A percentile compares a stretch with the other conserved stretches of the same genome.
These are phyloP conservation scores for Calocera cornea DNA, from an alignment of 768 basidiomycete genomes.

Conservation along the genomic window DNA sequence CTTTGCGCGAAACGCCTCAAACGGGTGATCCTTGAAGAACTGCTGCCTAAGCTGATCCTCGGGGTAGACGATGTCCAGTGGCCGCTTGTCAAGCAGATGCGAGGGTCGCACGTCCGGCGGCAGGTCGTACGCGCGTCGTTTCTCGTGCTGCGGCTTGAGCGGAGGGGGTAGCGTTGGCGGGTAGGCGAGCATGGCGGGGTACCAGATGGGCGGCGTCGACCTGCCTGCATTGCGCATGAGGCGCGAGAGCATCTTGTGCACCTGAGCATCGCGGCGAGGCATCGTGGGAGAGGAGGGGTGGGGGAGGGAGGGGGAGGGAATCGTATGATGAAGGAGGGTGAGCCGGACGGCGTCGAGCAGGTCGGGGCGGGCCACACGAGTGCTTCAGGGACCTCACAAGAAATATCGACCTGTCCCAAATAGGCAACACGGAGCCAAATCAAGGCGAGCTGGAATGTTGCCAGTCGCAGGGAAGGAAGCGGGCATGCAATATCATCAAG, in stretches of 20 bases:
- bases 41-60: conserved; percentile 78
- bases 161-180: conserved; percentile 82
- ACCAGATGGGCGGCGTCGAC: conserved; percentile 64
- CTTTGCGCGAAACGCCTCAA: conserved; percentile 76
- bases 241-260: conserved; percentile 75
- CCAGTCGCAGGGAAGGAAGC: background rate
- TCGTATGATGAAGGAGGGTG: background rate
- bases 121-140: conserved; percentile 41
- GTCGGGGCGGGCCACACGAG: background rate
- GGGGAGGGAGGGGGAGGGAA: background rate
- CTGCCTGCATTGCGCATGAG: conserved; percentile 53
- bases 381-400: background rate
- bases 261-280: conserved; percentile 76
- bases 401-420: background rate
- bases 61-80: conserved; percentile 54
- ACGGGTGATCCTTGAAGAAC: conserved; percentile 93
- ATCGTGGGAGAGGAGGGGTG: conserved; percentile 25
- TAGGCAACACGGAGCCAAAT: background rate
- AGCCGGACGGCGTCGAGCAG: background rate
- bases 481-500: background rate
- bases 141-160: conserved; percentile 18
- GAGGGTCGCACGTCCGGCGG: conserved; percentile 5
- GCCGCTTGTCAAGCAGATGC: conserved; percentile 18
- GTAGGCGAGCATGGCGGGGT: conserved; percentile 66
- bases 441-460: background rate